Evolutionary conservation across 2,329 filamentous ascomycete species (phyloP), one percentile per base, ranked within the genome.

Genomic region (Aspergillus aculeatinus): DNA sequence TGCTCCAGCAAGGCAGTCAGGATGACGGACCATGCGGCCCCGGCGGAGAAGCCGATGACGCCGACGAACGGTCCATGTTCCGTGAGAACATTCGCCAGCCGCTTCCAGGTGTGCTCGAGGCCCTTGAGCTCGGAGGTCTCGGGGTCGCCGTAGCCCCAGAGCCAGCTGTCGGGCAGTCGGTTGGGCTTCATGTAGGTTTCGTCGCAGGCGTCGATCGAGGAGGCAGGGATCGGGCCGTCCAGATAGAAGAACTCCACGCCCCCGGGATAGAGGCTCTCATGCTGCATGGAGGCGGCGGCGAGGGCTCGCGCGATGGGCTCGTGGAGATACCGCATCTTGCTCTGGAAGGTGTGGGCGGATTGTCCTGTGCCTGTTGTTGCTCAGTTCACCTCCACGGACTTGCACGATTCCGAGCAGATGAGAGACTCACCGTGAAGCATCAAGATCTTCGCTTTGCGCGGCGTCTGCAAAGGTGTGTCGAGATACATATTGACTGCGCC

Each of bases 381-480:
- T 33, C 50, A 35, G 29, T 12, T 35, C 14, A 16, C 27, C 3
- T n/a, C 21, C 7, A 19, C 12, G 31, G 23, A 7, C 12, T 52
- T 3, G 35, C 12, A 10, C 16, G 21, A 12, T 2, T 29, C 27
- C 7, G 50, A 52, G 7, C 1, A 7, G 16, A 19, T 16, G 16
- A n/a, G 16, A 29, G 35, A 52, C 50, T 52, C 50, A 52, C 50
- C 50, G 21, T 52, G 50, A 35, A 52, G 50, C 50, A 52, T 52
- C 50, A 52, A 27, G 11, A 52, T 39, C 29, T 52, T 52, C 5
- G 50, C 50, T 19, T 12, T 52, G 25, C 39, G 39, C 39, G 39
- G 39, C 5, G 16, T 3, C n/a, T 44, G 39, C 16, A 5, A 16
- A 5, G 39, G 16, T 19, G 39, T 44, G 12, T 44, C 39, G 14